Evolutionary conservation across 129 eudicot species (phyloP).

Genomic region (Escallonia rubra): DNA sequence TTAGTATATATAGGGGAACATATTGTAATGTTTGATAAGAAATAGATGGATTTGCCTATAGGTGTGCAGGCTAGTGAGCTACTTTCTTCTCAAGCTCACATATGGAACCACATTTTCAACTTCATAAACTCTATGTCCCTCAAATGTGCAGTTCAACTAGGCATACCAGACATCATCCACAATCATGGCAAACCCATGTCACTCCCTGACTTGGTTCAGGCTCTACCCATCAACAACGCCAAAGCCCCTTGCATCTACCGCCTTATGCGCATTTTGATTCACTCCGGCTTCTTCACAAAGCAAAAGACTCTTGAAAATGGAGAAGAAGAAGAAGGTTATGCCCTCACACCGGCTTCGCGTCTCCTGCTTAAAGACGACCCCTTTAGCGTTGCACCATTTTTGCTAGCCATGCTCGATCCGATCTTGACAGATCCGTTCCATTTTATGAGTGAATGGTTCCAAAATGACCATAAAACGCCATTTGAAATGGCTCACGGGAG

Average conservation of each 20-base stretch:
- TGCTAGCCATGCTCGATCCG: constrained; percentile 16
- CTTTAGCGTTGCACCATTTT: constrained; percentile 15
- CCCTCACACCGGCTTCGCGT: constrained; percentile 1
- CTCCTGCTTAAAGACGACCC: constrained; percentile 18
- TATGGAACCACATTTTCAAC: no score
- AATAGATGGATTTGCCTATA: constrained; percentile 10
- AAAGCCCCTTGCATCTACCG: constrained; percentile 25
- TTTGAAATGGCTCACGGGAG: constrained; percentile 11
- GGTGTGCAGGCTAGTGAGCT: constrained; percentile 19
- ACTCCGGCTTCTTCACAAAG: constrained; percentile 33
- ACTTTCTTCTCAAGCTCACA: constrained; percentile 47
- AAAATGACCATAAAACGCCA: background rate
- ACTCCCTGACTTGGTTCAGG: constrained; percentile 26
- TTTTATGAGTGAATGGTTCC: background rate
- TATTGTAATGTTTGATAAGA: no score
- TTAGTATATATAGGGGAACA: no score
- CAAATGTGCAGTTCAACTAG: constrained; percentile 48
- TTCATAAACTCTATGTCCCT: constrained; percentile 52
- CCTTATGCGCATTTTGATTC: constrained; percentile 44
- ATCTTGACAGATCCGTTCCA: constrained; percentile 18
- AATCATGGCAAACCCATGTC: constrained; percentile 39
- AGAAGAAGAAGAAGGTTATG: constrained; percentile 16
- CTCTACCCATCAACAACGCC: constrained; percentile 27
- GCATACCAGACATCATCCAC: constrained; percentile 45
- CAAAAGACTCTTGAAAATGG: background rate